A percentile compares a stretch with the other conserved stretches of the same genome.
Evolutionary conservation across 2,329 filamentous ascomycete species (phyloP).

Genomic region (Zasmidium cellare): DNA sequence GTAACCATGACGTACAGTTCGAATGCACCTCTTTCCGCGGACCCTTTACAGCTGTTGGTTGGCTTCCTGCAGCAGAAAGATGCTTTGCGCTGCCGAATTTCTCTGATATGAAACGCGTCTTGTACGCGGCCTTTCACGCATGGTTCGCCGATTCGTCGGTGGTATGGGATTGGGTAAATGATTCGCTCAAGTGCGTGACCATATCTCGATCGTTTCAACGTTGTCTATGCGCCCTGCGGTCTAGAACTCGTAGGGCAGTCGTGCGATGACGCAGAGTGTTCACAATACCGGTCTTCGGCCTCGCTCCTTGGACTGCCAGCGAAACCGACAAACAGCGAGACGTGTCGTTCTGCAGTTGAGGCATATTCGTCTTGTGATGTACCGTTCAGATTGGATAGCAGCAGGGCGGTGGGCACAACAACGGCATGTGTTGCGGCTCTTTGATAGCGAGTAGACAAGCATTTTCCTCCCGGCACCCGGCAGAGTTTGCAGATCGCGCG

Average conservation of each 20-base stretch:
- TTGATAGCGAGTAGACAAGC: background rate
- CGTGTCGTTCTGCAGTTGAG: background rate
- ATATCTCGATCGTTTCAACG: background rate
- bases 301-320: background rate
- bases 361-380: background rate
- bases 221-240: background rate
- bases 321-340: background rate
- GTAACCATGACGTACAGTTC: background rate
- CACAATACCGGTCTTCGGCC: background rate
- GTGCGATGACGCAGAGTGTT: background rate
- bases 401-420: background rate
- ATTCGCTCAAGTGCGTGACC: background rate
- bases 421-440: background rate
- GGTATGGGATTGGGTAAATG: background rate
- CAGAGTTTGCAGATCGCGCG: background rate
- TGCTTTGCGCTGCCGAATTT: background rate
- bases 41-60: background rate
- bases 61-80: background rate
- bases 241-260: background rate
- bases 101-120: background rate
- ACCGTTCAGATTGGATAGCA: background rate
- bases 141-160: background rate
- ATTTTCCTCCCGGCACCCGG: background rate
- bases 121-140: background rate
- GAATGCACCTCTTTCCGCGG: background rate